Percentiles rank a stretch among this genome's conserved stretches.
Evolutionary conservation across 768 basidiomycete species (phyloP).

Genomic region (Podaxis sp.): DNA sequence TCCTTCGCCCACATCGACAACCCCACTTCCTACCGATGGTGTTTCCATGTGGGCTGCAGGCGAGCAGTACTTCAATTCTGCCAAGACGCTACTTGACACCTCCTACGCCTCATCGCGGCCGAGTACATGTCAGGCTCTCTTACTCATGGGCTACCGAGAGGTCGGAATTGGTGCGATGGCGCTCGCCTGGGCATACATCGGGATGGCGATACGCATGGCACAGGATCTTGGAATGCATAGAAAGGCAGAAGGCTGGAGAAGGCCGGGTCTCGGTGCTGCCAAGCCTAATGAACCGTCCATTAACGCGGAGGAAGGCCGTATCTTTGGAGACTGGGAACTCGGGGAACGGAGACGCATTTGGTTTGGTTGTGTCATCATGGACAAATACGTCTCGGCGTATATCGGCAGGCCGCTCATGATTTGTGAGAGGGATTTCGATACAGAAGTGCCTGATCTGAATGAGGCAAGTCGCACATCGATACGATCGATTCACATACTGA

Average conservation of each 20-base stretch:
- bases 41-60: conserved; percentile 81
- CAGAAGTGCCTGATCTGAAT: conserved; percentile 57
- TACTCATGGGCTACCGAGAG: conserved; percentile 83
- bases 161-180: conserved; percentile 90
- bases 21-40: conserved; percentile 41
- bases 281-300: not conserved
- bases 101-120: conserved; percentile 72
- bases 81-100: conserved; percentile 64
- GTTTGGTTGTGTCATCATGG: conserved; percentile 78
- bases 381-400: conserved; percentile 77
- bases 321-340: conserved; percentile 64
- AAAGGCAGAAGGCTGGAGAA: conserved; percentile 75
- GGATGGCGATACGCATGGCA: conserved; percentile 92
- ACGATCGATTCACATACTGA: conserved; percentile 4
- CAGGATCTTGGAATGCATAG: conserved; percentile 86
- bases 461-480: conserved; percentile 42
- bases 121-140: conserved; percentile 74
- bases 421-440: conserved; percentile 76
- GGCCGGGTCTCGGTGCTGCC: conserved; percentile 46
- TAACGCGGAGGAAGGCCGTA: conserved; percentile 24
- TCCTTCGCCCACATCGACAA: conserved; percentile 18
- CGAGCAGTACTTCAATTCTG: conserved; percentile 66
- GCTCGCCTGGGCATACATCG: conserved; percentile 81
- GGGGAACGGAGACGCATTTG: conserved; percentile 74
- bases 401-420: conserved; percentile 78